phyloP scores from a whole-genome alignment of 164 flowering plant genomes.

The Malania oleifera region DNA sequence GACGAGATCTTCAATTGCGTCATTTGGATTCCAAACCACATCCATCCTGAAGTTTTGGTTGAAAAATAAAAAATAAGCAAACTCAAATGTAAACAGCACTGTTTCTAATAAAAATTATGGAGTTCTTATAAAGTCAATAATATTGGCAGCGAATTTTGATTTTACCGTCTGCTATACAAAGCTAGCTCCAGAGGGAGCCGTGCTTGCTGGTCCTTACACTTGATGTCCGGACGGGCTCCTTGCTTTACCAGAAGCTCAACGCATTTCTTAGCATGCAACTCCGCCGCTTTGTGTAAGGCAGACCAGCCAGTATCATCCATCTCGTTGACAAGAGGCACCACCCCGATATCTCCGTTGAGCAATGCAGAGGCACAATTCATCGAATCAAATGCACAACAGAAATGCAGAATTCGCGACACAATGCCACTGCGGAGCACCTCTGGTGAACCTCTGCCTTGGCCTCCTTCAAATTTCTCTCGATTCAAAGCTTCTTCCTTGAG shows the following conservation, averaged over 20 bases:
- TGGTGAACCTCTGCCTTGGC: constrained; percentile 4
- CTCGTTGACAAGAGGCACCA: constrained; percentile 28
- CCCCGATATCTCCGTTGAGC: constrained; percentile 37
- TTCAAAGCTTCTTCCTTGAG: not conserved
- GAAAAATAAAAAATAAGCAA: constrained; percentile 2
- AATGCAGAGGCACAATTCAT: constrained; percentile 38
- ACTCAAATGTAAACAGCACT: not conserved
- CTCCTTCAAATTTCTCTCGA: constrained; percentile 6
- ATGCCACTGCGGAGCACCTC: constrained; percentile 7
- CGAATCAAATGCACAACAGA: constrained; percentile 42
- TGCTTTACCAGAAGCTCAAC: constrained; percentile 35
- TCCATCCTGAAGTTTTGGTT: constrained; percentile 28
- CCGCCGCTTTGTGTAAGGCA: constrained; percentile 52
- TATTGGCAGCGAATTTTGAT: not conserved
- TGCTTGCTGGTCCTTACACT: constrained; percentile 28
- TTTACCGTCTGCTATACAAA: constrained; percentile 30
- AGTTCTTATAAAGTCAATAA: not conserved
- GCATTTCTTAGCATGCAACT: constrained; percentile 34
- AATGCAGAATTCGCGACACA: constrained; percentile 26
- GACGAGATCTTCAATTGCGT: constrained; percentile 36
- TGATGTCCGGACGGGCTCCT: constrained; percentile 44
- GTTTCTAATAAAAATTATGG: constrained; percentile 7
- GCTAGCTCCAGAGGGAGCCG: constrained; percentile 38
- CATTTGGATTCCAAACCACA: constrained; percentile 34
- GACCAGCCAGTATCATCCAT: constrained; percentile 27